A percentile compares a stretch with the other conserved stretches of the same genome.
Conservation (phyloP, 495 filamentous ascomycete genomes). For the Poronia punctata region DNA sequence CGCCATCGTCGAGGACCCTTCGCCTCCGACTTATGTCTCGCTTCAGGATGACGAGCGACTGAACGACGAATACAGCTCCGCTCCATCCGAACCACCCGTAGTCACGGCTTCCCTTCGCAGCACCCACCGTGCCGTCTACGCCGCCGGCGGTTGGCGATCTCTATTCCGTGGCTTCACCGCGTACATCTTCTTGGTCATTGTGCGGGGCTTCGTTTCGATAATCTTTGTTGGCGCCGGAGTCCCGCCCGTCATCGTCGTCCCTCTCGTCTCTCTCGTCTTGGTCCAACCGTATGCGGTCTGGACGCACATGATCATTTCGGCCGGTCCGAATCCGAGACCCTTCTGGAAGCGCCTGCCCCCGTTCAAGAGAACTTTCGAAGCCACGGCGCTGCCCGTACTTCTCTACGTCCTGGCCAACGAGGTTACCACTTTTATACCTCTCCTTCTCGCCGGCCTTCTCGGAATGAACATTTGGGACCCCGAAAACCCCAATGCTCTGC, state of each 20-base stretch:
- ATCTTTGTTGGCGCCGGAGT: slow-evolving; percentile 16
- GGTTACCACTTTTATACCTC: slow-evolving; percentile 18
- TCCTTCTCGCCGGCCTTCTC: slow-evolving; percentile 21
- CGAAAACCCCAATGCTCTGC: slow-evolving; percentile 11
- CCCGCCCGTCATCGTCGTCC: slow-evolving; percentile 26
- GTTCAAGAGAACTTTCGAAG: slow-evolving; percentile 35
- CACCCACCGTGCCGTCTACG: slow-evolving; percentile 31
- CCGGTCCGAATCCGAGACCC: slow-evolving; percentile 24
- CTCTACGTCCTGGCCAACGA: slow-evolving; percentile 26
- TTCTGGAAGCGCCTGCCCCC: slow-evolving; percentile 41
- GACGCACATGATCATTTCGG: slow-evolving; percentile 41
- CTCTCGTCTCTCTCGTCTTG: slow-evolving; percentile 27
- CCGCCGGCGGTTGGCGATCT: slow-evolving; percentile 30
- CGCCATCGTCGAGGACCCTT: slow-evolving; percentile 44
- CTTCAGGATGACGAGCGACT: slow-evolving; percentile 27
- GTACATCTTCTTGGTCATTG: slow-evolving; percentile 13
- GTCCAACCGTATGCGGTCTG: slow-evolving; percentile 34
- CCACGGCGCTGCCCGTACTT: slow-evolving; percentile 34
- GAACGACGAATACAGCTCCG: slow-evolving; percentile 20
- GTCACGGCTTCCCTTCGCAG: slow-evolving; percentile 38
- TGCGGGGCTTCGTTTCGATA: slow-evolving; percentile 11
- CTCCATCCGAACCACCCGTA: slow-evolving; percentile 19
- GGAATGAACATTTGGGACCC: slow-evolving; percentile 21
- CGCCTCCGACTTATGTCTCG: slow-evolving; percentile 37
- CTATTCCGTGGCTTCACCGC: slow-evolving; percentile 35